These are phyloP conservation scores for Beauveria asiatica DNA, from an alignment of 2,329 filamentous ascomycete genomes.

Conservation along the genomic window DNA sequence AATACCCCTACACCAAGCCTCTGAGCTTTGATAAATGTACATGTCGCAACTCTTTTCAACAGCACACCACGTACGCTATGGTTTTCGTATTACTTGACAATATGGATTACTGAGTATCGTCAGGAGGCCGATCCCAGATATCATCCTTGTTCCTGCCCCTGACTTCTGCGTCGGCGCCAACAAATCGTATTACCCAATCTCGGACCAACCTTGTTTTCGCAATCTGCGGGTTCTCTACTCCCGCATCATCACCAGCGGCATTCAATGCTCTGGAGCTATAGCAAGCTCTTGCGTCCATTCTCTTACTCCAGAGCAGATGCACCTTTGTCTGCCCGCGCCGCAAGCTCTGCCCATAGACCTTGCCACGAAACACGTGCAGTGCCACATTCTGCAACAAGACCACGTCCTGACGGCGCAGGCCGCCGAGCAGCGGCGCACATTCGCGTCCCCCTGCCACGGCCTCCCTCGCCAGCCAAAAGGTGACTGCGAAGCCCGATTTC, in stretches of 20 bases:
- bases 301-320: conserved; percentile 48
- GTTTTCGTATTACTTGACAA: too few species aligned
- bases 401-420: conserved; percentile 63
- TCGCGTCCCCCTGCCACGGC: conserved; percentile 21
- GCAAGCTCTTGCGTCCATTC: conserved; percentile 40
- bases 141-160: conserved; percentile 11
- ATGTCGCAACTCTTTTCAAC: background rate
- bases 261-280: conserved; percentile 46
- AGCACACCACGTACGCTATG: too few species aligned
- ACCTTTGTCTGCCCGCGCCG: conserved; percentile 62
- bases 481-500: conserved; percentile 67
- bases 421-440: conserved; percentile 24
- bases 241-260: conserved; percentile 15
- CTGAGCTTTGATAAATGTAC: background rate
- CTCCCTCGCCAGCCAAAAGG: conserved; percentile 63
- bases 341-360: conserved; percentile 79
- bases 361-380: conserved; percentile 63
- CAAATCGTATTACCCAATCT: conserved; percentile 68
- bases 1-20: background rate
- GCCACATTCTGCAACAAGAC: conserved; percentile 74
- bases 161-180: conserved; percentile 33
- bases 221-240: conserved; percentile 39
- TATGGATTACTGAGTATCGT: conserved; percentile 28
- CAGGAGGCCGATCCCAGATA: conserved; percentile 32
- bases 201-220: conserved; percentile 59